Evolutionary conservation across 176 grass and related monocot species (phyloP), one percentile per base, ranked within the genome.

Genomic region (Cenchrus fungigraminus): DNA sequence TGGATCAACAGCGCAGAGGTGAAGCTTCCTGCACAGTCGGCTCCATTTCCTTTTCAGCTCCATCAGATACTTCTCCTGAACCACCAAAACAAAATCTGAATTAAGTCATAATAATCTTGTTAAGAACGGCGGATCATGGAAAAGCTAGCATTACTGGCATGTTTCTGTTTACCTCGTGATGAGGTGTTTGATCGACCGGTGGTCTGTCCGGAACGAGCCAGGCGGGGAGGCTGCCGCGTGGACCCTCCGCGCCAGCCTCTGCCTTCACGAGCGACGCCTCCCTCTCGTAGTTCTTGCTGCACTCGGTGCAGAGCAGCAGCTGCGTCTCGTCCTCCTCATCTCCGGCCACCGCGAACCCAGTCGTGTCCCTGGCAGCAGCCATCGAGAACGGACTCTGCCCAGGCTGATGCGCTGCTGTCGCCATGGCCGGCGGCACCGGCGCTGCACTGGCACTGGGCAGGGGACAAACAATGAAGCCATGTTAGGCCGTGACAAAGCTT

Each of bases 11-110:
- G 46, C 47, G 44, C 42, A 79, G 20, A 88, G 77, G 73, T 98
- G 95, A 69, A 98, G 91, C 79, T 82, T 95, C 68, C 71, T 79
- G 79, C 95, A 98, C 42, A 95, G 64, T 72, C 91, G 82, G 79
- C 92, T 91, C 95, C 95, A 98, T 90, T 98, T 98, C 65, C 87
- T 88, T 59, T 85, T 95, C 86, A 95, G 61, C 75, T 95, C 95
- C 61, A 85, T 60, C 91, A 95, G 79, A 67, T 93, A 79, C 57
- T 86, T 89, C 43, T 92, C 79, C 83, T 90, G 13, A 61, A 76
- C 68, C 69, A 70, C 19, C 72, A 44, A 29, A 43, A 73, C 10
- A 57, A 64, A 50, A 9, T 11, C 37, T 45, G 12, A 34, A 29
- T 87, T 42, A 59, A 32, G 2, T 10, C 11, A 49, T 13, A 60